Evolutionary conservation across 257 asterid species (phyloP).

Genomic region (Petrea volubilis): DNA sequence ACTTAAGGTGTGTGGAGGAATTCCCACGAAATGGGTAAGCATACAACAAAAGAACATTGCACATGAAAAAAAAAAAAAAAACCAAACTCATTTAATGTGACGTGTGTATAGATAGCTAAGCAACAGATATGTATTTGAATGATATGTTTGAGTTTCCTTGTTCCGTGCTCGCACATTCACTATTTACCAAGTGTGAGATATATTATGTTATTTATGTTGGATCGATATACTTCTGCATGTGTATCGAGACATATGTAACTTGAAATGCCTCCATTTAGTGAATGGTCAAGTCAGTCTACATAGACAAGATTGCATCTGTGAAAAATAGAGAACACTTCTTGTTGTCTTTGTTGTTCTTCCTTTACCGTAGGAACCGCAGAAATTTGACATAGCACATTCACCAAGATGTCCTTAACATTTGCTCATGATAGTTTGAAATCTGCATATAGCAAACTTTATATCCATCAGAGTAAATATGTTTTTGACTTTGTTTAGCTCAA

Average conservation of each 20-base stretch:
- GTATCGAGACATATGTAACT: not conserved
- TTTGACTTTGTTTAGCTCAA: not conserved
- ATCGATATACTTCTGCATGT: not conserved
- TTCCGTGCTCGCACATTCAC: not conserved
- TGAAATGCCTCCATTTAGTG: not conserved
- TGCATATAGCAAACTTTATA: not conserved
- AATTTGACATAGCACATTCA: not conserved
- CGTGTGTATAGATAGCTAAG: not conserved
- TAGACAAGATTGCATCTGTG: not conserved
- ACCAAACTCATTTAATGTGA: no score
- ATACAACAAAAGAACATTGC: not conserved
- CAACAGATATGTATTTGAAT: not conserved
- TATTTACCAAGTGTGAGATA: not conserved
- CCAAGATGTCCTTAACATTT: not conserved
- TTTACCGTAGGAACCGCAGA: not conserved
- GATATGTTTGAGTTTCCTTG: not conserved
- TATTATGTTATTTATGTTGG: not conserved
- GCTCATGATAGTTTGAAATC: not conserved
- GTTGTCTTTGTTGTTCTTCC: not conserved
- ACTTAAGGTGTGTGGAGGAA: not conserved
- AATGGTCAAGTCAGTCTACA: not conserved
- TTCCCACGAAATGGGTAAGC: not conserved
- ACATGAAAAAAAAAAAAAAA: no score
- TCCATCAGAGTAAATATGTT: not conserved
- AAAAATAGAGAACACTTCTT: not conserved